phyloP scores from a whole-genome alignment of 169 alveolate species.

The Plasmodium gaboni region DNA sequence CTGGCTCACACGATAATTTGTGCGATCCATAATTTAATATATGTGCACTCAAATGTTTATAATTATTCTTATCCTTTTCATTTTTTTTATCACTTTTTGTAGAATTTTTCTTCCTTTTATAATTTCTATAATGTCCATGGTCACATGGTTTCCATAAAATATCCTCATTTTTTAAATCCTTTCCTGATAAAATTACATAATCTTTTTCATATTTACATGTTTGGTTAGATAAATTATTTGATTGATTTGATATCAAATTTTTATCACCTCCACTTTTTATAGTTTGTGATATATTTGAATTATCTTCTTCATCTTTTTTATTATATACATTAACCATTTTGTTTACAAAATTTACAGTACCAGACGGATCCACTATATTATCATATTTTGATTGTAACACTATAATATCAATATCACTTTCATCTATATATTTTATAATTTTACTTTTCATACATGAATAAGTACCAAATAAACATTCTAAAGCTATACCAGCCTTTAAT shows the following conservation, averaged over 20 bases:
- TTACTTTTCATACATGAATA: constrained; percentile 19
- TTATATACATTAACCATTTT: constrained; percentile 23
- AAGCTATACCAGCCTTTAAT: constrained; percentile 21
- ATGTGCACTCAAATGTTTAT: constrained; percentile 21
- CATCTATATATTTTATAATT: constrained; percentile 40
- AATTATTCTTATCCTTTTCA: constrained; percentile 3
- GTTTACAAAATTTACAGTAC: constrained; percentile 25
- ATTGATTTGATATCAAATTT: not conserved
- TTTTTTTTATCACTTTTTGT: not conserved
- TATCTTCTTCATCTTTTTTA: constrained; percentile 2
- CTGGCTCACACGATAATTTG: constrained; percentile 43
- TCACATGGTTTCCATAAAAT: constrained; percentile 37
- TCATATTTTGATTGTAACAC: constrained; percentile 65
- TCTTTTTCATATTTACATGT: not conserved
- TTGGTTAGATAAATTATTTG: not conserved
- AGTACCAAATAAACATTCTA: constrained; percentile 44
- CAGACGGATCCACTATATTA: constrained; percentile 49
- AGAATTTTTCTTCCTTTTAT: constrained; percentile 13
- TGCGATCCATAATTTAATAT: constrained; percentile 56
- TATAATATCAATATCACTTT: constrained; percentile 46
- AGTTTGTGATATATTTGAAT: not conserved
- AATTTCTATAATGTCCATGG: constrained; percentile 32
- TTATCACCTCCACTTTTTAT: not conserved
- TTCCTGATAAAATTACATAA: not conserved
- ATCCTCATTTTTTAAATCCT: not conserved